A percentile compares a stretch with the other conserved stretches of the same genome.
phyloP scores from a whole-genome alignment of 371 early-diverging fungal species.

The Saksenaea oblongispora region DNA sequence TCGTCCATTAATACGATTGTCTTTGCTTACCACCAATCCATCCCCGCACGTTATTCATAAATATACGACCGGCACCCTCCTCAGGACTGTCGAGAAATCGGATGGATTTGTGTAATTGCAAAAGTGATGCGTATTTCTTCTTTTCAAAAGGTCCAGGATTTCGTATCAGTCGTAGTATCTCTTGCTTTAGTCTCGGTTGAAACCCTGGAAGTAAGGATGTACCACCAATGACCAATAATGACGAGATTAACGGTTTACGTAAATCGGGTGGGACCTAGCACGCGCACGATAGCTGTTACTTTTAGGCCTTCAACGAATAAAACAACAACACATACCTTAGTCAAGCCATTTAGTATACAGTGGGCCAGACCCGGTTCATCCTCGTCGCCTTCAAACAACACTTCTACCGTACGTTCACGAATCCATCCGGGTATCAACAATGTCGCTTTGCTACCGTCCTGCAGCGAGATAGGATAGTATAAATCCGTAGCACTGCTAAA shows the following conservation, averaged over 20 bases:
- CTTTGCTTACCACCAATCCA: constrained; percentile 75
- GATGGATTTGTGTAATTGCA: constrained; percentile 33
- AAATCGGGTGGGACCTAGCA: constrained; percentile 68
- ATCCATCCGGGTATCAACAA: constrained; percentile 86
- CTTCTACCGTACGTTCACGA: constrained; percentile 81
- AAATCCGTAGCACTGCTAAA: constrained; percentile 61
- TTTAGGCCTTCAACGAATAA: neutral
- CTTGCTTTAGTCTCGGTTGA: constrained; percentile 62
- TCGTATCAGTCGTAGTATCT: constrained; percentile 55
- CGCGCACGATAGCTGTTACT: neutral
- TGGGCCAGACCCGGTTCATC: constrained; percentile 65
- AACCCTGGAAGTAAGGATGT: constrained; percentile 79
- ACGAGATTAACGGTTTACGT: constrained; percentile 65
- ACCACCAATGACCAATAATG: constrained; percentile 79
- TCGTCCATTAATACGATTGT: neutral
- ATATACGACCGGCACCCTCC: constrained; percentile 58
- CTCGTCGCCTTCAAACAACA: constrained; percentile 82
- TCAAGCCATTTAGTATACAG: constrained; percentile 60
- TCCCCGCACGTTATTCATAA: constrained; percentile 66
- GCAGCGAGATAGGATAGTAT: constrained; percentile 46
- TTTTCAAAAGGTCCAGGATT: constrained; percentile 43
- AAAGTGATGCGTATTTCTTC: constrained; percentile 29
- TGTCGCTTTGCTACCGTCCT: constrained; percentile 52
- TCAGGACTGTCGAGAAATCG: constrained; percentile 40
- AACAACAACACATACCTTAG: constrained; percentile 55